Percentiles rank a stretch among this genome's conserved stretches.
Evolutionary conservation across 2,329 filamentous ascomycete species (phyloP).

Genomic region (Colletotrichum tanaceti): DNA sequence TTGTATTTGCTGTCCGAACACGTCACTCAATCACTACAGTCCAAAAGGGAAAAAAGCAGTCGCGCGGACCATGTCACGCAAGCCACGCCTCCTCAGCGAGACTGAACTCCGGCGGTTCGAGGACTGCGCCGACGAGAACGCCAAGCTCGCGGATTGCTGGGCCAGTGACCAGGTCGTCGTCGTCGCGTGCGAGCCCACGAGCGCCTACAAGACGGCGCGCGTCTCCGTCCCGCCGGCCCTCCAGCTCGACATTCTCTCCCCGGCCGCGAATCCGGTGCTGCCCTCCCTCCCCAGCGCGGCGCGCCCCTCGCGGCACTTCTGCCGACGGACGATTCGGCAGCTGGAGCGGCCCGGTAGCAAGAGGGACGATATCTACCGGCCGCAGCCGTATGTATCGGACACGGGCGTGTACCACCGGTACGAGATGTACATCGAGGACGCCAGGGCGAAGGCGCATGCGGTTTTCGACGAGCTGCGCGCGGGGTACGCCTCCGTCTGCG

Average conservation of each 20-base stretch:
- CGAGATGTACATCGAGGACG: not conserved
- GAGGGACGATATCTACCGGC: not conserved
- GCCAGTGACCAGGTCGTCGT: not conserved
- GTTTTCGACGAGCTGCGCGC: not conserved
- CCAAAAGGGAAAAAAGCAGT: not conserved
- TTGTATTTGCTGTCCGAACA: too few species aligned
- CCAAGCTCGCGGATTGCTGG: constrained; percentile 9
- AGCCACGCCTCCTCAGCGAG: not conserved
- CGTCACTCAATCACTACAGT: too few species aligned
- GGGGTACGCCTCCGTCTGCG: not conserved
- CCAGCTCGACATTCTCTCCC: not conserved
- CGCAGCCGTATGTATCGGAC: not conserved
- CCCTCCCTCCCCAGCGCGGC: not conserved
- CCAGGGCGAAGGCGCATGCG: not conserved
- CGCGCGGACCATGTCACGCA: not conserved
- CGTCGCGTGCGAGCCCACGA: constrained; percentile 1
- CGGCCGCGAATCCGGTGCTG: not conserved
- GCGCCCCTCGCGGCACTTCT: not conserved
- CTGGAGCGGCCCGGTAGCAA: not conserved
- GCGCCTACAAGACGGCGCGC: not conserved
- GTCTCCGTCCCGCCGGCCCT: not conserved
- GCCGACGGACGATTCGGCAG: not conserved
- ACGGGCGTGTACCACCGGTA: not conserved
- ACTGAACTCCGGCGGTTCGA: not conserved
- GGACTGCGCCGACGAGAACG: not conserved